Evolutionary conservation across 768 basidiomycete species (phyloP).

Genomic region (Macrolepiota albuminosa): DNA sequence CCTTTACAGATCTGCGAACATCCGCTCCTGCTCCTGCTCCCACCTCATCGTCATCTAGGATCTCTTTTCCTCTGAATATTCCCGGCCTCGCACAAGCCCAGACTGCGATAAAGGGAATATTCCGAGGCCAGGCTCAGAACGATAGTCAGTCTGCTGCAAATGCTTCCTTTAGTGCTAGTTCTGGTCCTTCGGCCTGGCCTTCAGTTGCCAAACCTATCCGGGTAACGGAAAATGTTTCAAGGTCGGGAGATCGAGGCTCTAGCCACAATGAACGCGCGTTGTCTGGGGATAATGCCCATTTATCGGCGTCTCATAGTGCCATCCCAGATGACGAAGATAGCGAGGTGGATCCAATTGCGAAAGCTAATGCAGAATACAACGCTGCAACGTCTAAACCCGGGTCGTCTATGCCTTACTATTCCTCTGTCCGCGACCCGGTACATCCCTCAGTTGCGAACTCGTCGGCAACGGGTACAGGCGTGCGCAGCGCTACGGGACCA

Average conservation of each 20-base stretch:
- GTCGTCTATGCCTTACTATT: slow-evolving; percentile 24
- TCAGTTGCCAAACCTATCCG: slow-evolving; percentile 6
- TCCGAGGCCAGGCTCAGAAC: slow-evolving; percentile 13
- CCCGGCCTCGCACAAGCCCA: slow-evolving; percentile 22
- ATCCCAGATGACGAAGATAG: slow-evolving; percentile 35
- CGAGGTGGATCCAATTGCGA: slow-evolving; percentile 32
- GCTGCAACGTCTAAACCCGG: slow-evolving; percentile 25
- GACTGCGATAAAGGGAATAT: slow-evolving; percentile 20
- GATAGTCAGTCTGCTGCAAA: slow-evolving; percentile 2
- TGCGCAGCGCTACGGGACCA: slow-evolving; percentile 1
- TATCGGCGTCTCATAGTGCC: slow-evolving; percentile 20
- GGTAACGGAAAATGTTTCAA: slow-evolving; percentile 4
- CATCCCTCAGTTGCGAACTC: not conserved
- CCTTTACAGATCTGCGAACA: slow-evolving; percentile 11
- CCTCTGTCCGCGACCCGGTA: slow-evolving; percentile 6
- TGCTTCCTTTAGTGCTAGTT: not conserved
- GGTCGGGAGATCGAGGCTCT: slow-evolving; percentile 5
- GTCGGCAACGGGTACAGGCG: not conserved
- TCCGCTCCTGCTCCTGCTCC: slow-evolving; percentile 9
- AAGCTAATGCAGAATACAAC: slow-evolving; percentile 39
- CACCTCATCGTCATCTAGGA: slow-evolving; percentile 8
- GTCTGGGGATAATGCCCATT: not conserved
- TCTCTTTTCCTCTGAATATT: slow-evolving; percentile 18
- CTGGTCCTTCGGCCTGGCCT: slow-evolving; percentile 5
- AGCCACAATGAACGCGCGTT: not conserved